Percentiles rank a stretch among this genome's conserved stretches.
Conservation (phyloP, 768 basidiomycete species). For the Ramaria sp. region DNA sequence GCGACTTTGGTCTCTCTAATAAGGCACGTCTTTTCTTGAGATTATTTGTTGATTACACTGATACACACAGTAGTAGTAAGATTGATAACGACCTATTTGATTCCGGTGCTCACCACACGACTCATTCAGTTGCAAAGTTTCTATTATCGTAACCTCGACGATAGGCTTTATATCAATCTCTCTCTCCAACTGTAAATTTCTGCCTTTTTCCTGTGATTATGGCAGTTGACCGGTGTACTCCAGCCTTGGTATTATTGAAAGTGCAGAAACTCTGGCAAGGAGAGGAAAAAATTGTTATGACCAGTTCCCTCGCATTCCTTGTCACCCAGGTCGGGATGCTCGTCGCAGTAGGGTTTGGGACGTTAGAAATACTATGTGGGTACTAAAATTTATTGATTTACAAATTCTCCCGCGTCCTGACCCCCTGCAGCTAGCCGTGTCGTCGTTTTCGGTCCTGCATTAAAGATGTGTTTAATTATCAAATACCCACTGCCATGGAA, state of each 20-base stretch:
- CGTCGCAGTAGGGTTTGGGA: background rate
- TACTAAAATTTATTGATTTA: background rate
- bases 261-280: constrained; percentile 23
- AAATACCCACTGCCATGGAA: background rate
- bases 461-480: background rate
- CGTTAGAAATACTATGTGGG: background rate
- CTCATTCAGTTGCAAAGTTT: background rate
- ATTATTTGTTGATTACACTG: background rate
- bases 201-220: background rate
- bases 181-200: background rate
- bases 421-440: too few species aligned
- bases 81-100: constrained; percentile 8
- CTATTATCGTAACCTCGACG: background rate
- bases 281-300: background rate
- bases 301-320: background rate
- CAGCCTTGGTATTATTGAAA: constrained; percentile 23
- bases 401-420: background rate
- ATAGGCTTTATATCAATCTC: background rate
- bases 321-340: background rate
- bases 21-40: background rate
- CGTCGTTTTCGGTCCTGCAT: background rate
- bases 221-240: constrained; percentile 2
- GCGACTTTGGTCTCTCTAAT: background rate
- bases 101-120: background rate
- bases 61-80: constrained; percentile 13